Base-by-base conservation (phyloP, 371 early-diverging fungal species). In the Gilbertella persicaria region DNA sequence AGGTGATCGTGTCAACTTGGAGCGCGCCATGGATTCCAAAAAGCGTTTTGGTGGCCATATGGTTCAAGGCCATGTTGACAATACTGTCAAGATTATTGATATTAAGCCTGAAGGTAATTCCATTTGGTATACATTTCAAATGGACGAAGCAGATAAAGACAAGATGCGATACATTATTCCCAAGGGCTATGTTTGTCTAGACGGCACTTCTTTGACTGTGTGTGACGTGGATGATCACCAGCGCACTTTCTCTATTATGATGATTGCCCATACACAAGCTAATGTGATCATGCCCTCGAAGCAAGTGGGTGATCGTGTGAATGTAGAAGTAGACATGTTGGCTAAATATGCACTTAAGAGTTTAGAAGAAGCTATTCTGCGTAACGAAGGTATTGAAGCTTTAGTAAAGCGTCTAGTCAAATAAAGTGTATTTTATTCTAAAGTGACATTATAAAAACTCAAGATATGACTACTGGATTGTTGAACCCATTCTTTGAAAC, bases 21-120 rank as follows among this genome's bases (percentile, higher is more conserved):
- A 98, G 67, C 82, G 97, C 9, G 95, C 94, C n/a, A 84, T 96
- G 84, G 83, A 85, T 13, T 85, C 89, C 4, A 80, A 79, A 20
- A 91, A 91, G 40, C 85, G 97, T 13, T 92, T 95, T 60, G 98
- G 98, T 38, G 98, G 98, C 0, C 98, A 98, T 67, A 87, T 95
- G 77, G 98, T 98, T 21, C 96, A 96, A 69, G 98, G 97, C 5
- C 98, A 98, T 66, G 92, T 98, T 38, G 97, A 98, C 64, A 78
- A 83, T 16, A 92, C 94, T 0, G 91, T 90, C 24, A 77, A 78
- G 17, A 87, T 98, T 43, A 60, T 78, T 26, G 66, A 75, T 24
- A 80, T 87, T n/a, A 85, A 77, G 4, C 91, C 91, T 12, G 98
- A 98, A 56, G 92, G 83, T 19, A 94, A 96, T 68, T 92, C 96